Percentiles rank a stretch among this genome's conserved stretches.
These are phyloP conservation scores for Penicillium robsamsonii DNA, from an alignment of 495 filamentous ascomycete species.

Conservation along the genomic window DNA sequence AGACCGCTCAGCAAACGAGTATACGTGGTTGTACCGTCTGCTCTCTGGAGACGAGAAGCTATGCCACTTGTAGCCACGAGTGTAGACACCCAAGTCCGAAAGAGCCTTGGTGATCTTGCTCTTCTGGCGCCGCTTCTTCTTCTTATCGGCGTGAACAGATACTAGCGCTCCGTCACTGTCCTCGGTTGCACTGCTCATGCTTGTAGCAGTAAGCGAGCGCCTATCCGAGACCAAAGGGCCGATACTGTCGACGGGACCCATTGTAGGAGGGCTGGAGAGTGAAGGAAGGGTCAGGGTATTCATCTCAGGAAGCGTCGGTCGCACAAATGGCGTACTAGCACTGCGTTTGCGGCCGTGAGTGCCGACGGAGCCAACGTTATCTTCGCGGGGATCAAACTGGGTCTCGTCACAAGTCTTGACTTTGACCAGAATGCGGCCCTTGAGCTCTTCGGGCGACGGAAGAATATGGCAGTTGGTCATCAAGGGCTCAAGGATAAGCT, in stretches of 20 bases:
- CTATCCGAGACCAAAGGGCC: conserved; percentile 47
- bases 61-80: conserved; percentile 78
- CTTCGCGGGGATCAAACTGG: conserved; percentile 40
- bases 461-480: conserved; percentile 62
- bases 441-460: conserved; percentile 82
- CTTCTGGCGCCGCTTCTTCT: conserved; percentile 55
- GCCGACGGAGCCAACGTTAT: conserved; percentile 36
- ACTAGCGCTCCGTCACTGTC: conserved; percentile 57
- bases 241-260: conserved; percentile 40
- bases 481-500: conserved; percentile 72
- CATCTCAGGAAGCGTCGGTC: conserved; percentile 55
- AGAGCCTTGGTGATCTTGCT: conserved; percentile 85
- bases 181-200: conserved; percentile 59
- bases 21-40: conserved; percentile 85
- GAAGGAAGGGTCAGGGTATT: conserved; percentile 49
- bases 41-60: conserved; percentile 73
- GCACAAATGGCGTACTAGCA: conserved; percentile 70
- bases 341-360: conserved; percentile 71
- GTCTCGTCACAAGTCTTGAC: conserved; percentile 68
- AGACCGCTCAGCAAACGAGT: conserved; percentile 84
- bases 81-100: conserved; percentile 86
- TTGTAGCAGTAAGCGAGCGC: conserved; percentile 55
- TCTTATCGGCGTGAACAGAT: conserved; percentile 46
- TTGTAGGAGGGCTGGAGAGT: conserved; percentile 56
- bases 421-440: conserved; percentile 83